Percentiles rank a stretch among this genome's conserved stretches.
Evolutionary conservation across 352 stramenopile genomes (phyloP).

Genomic region (Pythium insidiosum): DNA sequence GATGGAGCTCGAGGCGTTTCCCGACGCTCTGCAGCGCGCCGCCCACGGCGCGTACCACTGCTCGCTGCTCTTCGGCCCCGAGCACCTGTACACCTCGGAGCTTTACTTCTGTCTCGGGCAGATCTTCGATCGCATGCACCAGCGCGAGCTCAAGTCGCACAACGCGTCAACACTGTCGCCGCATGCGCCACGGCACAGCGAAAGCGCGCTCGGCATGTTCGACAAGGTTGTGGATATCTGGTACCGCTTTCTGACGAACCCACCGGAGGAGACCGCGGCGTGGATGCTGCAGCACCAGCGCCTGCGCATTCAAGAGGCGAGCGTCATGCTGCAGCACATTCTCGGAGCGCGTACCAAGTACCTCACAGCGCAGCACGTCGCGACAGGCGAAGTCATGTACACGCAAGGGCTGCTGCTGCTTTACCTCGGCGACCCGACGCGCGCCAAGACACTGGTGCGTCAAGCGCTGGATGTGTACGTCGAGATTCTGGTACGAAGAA

Average conservation of each 20-base stretch:
- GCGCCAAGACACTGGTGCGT: slow-evolving; percentile 40
- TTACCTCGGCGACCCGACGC: slow-evolving; percentile 38
- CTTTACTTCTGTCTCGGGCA: slow-evolving; percentile 65
- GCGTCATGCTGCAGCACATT: slow-evolving; percentile 50
- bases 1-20: slow-evolving; percentile 35
- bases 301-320: slow-evolving; percentile 47
- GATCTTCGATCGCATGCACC: slow-evolving; percentile 36
- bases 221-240: slow-evolving; percentile 79
- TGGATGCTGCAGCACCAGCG: slow-evolving; percentile 60
- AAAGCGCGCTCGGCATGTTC: slow-evolving; percentile 58
- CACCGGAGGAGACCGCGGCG: slow-evolving; percentile 44
- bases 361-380: slow-evolving; percentile 39
- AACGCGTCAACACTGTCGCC: too few relatives aligned
- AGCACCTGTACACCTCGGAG: slow-evolving; percentile 67
- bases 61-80: slow-evolving; percentile 55
- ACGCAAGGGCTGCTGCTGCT: slow-evolving; percentile 46
- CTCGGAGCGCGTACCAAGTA: slow-evolving; percentile 23
- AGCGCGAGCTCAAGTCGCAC: too few relatives aligned
- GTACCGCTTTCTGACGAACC: slow-evolving; percentile 69
- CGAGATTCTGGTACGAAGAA: slow-evolving; percentile 40
- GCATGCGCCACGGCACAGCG: slow-evolving; percentile 12
- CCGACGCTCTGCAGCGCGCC: slow-evolving; percentile 49
- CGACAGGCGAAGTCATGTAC: slow-evolving; percentile 51
- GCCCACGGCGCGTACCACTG: slow-evolving; percentile 66
- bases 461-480: slow-evolving; percentile 52